Base-by-base conservation (phyloP, 2,329 filamentous ascomycete genomes). In the Escovopsis weberi region DNA sequence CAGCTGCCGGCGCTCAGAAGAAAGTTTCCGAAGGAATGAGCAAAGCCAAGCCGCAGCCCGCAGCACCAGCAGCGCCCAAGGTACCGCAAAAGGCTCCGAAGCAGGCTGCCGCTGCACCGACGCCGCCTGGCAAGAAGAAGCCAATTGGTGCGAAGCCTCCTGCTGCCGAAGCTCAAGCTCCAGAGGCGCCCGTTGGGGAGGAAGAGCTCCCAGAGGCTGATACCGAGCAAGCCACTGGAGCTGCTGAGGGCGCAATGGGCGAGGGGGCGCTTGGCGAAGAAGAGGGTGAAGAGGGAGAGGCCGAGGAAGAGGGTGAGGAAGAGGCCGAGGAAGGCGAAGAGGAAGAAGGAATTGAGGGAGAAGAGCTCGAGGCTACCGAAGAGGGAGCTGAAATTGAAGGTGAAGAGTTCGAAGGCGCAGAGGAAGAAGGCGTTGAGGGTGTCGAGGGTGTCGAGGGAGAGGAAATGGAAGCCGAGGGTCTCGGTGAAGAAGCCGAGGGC, bases 401-500 rank as follows among this genome's bases (percentile, higher is more conserved):
- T n/a, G n/a, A 28, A 15, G 26, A 26, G 26, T 6, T 10, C 10
- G 18, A 23, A 10, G 37, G 26, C 8, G 23, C 12, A 26, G 26
- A 39, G 4, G 37, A 18, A 18, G 37, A 44, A 36, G 37, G 36
- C 9, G 39, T 30, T n/a, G 40, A 47, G 12, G 45, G 33, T 40
- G 34, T 38, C 6, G 40, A 45, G 43, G 40, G 34, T 33, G 39
- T 33, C 12, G 32, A 19, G 10, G 39, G 28, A 12, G 33, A 32
- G 15, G 35, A 12, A n/a, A 18, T 12, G 19, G 32, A 33, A 23
- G 32, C 33, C 12, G 39, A 34, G 33, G 39, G 32, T 26, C 26
- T 28, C 5, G 40, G 51, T 32, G 46, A 50, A 32, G 47, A 47
- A 19, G 41, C 37, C 39, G 40, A 38, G 39, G 28, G 28, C 28